Base-by-base conservation (phyloP, 1,284 basidiomycete species). In the Tylopilus sp. region DNA sequence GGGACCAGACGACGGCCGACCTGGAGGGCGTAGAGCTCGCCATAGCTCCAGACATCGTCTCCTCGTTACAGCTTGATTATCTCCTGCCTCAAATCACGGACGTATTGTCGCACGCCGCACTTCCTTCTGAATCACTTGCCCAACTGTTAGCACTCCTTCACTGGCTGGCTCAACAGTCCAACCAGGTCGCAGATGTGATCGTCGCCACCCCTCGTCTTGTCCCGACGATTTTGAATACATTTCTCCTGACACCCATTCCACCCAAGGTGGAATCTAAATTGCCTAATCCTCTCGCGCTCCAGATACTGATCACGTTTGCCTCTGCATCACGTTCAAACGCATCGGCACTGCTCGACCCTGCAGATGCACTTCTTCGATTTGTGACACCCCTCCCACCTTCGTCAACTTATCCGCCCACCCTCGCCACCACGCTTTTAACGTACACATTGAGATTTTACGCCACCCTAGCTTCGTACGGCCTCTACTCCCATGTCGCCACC, bases 321-420 rank as follows among this genome's bases (percentile, higher is more conserved):
- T 67, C 70, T 3, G 78, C 86, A 2, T 88, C 88, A 0, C 79
- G 92, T 21, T 60, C 72, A 0, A 85, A 82, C 52, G 92, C 94
- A 0, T 69, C 71, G 12, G 67, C 73, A 2, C 69, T 94, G 2
- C 63, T 75, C 45, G 76, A 79, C 49, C 64, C 76, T 45, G 71
- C 81, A 25, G 79, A 91, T 68, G 70, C 82, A 0, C 77, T 94
- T 0, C 74, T 97, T 37, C 84, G 89, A 28, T 96, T 92, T 62
- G 65, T 94, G 36, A 75, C 84, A 0, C 71, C 78, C 23, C 73
- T 80, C 8, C 84, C 86, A 0, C 65, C 76, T 1, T 65, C 75
- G 7, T 85, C 75, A 0, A 70, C 74, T 1, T 78, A 77, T 46
- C 63, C 74, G 0, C 55, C 59, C 7, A 54, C 71, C 0, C 68